Base-by-base conservation (phyloP, 139 green algal species). In the Chlorella sp. region DNA sequence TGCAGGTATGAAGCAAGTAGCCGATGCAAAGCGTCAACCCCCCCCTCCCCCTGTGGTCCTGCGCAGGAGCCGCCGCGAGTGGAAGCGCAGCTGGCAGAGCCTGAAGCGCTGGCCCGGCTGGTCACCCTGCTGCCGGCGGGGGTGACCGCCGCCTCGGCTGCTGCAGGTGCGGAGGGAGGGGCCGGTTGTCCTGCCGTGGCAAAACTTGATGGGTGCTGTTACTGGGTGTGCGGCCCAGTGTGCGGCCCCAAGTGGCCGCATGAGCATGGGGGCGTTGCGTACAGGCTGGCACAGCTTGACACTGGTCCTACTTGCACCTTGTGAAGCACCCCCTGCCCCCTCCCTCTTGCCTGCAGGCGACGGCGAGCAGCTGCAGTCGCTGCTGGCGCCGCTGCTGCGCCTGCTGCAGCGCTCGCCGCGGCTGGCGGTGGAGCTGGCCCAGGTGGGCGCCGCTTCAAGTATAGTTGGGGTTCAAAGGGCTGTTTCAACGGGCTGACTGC, bases 61-160 rank as follows among this genome's bases (percentile, higher is more conserved):
- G n/a, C 46, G 67, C 67, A 28, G 64, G 76, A 82, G 76, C 82
- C 89, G 43, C 72, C 60, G 13, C 88, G 93, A 13, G 84, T 96
- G 54, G 94, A 96, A 89, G 80, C 80, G 2, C 77, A 87, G 40
- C 89, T 97, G 51, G 84, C 88, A 7, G 82, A 93, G 83, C 83
- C 83, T 0, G 88, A 92, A 22, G 85, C 92, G 0, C 81, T 93
- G 43, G 78, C 58, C 9, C 76, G 89, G 48, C 84, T 97, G 78
- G 91, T 95, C 73, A 73, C 85, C 38, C 83, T 96, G 73, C 85
- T 93, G 75, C 86, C 86, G 6, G 77, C 60, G 3, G 77, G 77
- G 24, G 60, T 46, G n/a, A 51, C 40, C 2, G 80, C 67, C 26
- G 74, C 58, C 24, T 54, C 48, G 13, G 48, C 48, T 3, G 48